Conservation (phyloP, 164 flowering plant genomes). For the Echeveria elegans region DNA sequence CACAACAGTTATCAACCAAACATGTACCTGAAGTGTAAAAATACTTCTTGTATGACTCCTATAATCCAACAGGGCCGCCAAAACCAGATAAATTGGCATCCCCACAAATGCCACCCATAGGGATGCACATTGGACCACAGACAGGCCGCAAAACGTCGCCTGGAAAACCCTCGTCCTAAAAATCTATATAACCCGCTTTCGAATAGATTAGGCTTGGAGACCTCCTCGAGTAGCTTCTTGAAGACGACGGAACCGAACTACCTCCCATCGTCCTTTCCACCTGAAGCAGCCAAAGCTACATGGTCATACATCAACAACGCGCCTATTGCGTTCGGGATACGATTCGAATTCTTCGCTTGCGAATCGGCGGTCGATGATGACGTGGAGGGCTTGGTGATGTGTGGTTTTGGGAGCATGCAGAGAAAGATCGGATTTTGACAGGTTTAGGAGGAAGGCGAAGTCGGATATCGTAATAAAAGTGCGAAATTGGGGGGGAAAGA, state of each 20-base stretch:
- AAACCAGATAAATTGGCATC: too few species aligned
- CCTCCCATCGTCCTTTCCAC: slow-evolving; percentile 94
- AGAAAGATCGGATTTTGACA: not conserved
- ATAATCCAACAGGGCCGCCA: slow-evolving; percentile 79
- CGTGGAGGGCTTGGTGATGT: not conserved
- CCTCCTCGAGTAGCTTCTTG: slow-evolving; percentile 44
- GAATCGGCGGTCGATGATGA: not conserved
- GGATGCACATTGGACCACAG: slow-evolving; percentile 46
- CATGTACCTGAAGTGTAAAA: slow-evolving; percentile 77
- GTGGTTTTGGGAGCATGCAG: slow-evolving; percentile 13
- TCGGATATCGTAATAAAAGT: not conserved
- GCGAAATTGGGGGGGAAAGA: slow-evolving; percentile 8
- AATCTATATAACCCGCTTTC: slow-evolving; percentile 61
- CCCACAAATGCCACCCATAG: slow-evolving; percentile 64
- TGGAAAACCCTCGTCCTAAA: too few species aligned
- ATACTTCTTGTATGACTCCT: slow-evolving; percentile 72
- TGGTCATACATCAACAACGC: slow-evolving; percentile 51
- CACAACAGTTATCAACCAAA: not conserved
- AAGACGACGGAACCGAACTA: slow-evolving; percentile 52
- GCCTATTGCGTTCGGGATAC: slow-evolving; percentile 25
- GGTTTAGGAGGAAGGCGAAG: not conserved
- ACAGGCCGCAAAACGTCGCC: too few species aligned
- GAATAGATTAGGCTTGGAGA: slow-evolving; percentile 32
- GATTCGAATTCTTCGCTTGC: not conserved
- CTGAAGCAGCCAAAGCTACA: slow-evolving; percentile 77